Evolutionary conservation across 345 rosid species (phyloP), one percentile per base, ranked within the genome.

Genomic region (Melaleuca alternifolia): DNA sequence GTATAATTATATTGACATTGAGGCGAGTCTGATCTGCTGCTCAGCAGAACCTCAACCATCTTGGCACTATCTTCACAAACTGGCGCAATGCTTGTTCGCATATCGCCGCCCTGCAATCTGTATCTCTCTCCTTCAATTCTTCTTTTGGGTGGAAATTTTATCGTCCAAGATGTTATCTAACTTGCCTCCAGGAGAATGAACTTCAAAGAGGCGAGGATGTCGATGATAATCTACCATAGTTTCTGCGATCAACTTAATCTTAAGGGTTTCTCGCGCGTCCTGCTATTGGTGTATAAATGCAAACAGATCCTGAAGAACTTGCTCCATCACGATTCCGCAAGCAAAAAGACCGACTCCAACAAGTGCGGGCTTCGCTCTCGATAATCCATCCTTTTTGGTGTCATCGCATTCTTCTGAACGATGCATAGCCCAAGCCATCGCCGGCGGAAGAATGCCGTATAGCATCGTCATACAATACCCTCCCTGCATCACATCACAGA

Each of bases 381-480:
- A 85, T 37, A 91, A 33, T 71, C 54, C 84, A 18, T 88, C 89
- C 81, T 86, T 14, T 50, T 82, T 37, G 7, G 84, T 59, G 44
- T 79, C 89, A 37, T 51, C 86, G 65, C 82, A 89, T 86, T 84
- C 52, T 87, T 50, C 83, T 33, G 79, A 71, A 18, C 3, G 81
- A 26, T 86, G 84, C 92, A 90, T 86, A 12, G 93, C 92, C 95
- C 93, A 94, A 41, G 94, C 95, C 97, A 94, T 94, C 20, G 92
- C 93, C 11, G 95, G 94, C n/a, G 94, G 95, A 21, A 94, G 94
- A 87, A 94, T 89, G 85, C 95, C 97, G 86, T 92, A 93, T 71
- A 93, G 90, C 92, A 92, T 84, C 4, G 93, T 92, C 97, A 94
- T 93, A 53, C 97, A 91, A 86, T 94, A 93, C 24, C 97, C 95